These are phyloP conservation scores for Stemphylium lycopersici DNA, from an alignment of 2,329 filamentous ascomycete species.

Conservation along the genomic window DNA sequence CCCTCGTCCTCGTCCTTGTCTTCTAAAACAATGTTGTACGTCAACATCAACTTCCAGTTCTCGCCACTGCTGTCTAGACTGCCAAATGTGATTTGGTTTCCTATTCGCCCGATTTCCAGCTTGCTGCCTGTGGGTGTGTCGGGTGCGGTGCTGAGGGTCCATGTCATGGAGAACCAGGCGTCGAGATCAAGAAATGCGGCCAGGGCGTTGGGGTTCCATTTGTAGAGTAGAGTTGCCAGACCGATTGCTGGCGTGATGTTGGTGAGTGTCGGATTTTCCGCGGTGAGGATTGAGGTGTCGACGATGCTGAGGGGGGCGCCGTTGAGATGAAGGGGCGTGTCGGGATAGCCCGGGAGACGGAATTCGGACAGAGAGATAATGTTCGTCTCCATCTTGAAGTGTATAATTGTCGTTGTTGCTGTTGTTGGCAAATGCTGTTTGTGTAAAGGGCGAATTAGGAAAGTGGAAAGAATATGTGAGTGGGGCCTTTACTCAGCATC, in stretches of 20 bases:
- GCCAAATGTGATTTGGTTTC: constrained; percentile 32
- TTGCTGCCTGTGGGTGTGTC: constrained; percentile 15
- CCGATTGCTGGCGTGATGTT: constrained; percentile 17
- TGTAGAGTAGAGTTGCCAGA: constrained; percentile 28
- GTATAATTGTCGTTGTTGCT: background rate
- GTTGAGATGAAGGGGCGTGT: constrained; percentile 13
- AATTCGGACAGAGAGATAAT: constrained; percentile 10
- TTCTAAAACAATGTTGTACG: constrained; percentile 20
- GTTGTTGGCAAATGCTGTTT: background rate
- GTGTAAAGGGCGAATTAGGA: constrained; percentile 5
- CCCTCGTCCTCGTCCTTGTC: background rate
- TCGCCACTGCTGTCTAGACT: constrained; percentile 22
- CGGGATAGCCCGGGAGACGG: constrained; percentile 20
- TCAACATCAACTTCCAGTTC: constrained; percentile 29
- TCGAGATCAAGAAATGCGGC: constrained; percentile 29
- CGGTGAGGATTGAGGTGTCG: constrained; percentile 2
- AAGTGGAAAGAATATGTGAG: constrained; percentile 9
- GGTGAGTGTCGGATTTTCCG: background rate
- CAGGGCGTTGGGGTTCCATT: constrained; percentile 26
- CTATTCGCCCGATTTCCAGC: constrained; percentile 31
- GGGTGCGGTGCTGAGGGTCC: constrained; percentile 16
- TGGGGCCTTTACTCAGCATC: constrained; percentile 1
- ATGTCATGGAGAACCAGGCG: constrained; percentile 35
- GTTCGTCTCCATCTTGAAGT: constrained; percentile 6
- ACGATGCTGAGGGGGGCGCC: constrained; percentile 14